Conservation (phyloP, 2,329 filamentous ascomycete species). For the Ophiostoma piceae region DNA sequence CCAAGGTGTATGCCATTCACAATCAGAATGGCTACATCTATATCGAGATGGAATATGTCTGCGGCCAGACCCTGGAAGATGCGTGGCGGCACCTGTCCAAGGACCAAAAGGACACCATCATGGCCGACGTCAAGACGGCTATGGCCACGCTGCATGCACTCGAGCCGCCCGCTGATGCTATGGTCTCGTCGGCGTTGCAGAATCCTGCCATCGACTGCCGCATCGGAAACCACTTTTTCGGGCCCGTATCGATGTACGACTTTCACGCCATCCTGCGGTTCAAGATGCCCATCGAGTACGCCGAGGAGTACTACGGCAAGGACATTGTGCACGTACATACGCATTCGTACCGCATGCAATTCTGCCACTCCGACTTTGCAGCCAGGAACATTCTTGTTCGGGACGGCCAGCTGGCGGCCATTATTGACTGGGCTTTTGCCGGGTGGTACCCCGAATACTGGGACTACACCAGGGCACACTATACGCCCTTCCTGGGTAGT, state of each 20-base stretch:
- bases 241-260: slow-evolving; percentile 14
- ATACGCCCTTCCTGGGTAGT: neutral
- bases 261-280: slow-evolving; percentile 19
- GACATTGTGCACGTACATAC: slow-evolving; percentile 16
- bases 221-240: slow-evolving; percentile 10
- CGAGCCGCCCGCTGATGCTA: slow-evolving; percentile 11
- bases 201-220: slow-evolving; percentile 15
- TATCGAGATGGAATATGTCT: slow-evolving; percentile 21
- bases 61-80: slow-evolving; percentile 15
- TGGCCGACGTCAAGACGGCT: slow-evolving; percentile 17
- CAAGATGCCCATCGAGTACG: slow-evolving; percentile 8
- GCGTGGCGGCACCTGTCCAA: slow-evolving; percentile 1
- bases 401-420: slow-evolving; percentile 38
- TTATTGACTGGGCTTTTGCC: slow-evolving; percentile 46
- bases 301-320: slow-evolving; percentile 11
- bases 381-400: slow-evolving; percentile 42
- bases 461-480: slow-evolving; percentile 31
- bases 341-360: slow-evolving; percentile 4
- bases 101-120: slow-evolving; percentile 10
- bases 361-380: slow-evolving; percentile 54
- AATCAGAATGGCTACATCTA: slow-evolving; percentile 6
- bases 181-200: slow-evolving; percentile 16
- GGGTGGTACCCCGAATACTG: slow-evolving; percentile 45
- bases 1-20: slow-evolving; percentile 15
- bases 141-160: slow-evolving; percentile 17